Percentiles rank a stretch among this genome's conserved stretches.
Conservation (phyloP, 2,329 filamentous ascomycete genomes). For the Paraphaeosphaeria sporulosa region DNA sequence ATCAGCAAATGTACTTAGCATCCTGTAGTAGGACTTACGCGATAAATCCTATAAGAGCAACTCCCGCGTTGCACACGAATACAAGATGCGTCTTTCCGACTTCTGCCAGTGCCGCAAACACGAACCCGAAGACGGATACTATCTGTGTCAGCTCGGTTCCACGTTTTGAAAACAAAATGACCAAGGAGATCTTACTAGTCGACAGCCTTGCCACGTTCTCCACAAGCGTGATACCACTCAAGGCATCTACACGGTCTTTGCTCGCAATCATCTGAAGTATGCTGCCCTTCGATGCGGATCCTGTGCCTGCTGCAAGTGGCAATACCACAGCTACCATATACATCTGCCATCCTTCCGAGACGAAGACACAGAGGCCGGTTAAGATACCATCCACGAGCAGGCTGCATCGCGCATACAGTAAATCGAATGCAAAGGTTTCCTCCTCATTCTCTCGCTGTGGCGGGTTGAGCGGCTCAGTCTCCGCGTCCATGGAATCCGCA, state of each 20-base stretch:
- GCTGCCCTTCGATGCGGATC: slow-evolving; percentile 74
- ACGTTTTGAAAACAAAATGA: background rate
- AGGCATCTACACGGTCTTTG: slow-evolving; percentile 68
- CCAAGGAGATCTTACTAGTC: slow-evolving; percentile 51
- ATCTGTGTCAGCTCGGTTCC: background rate
- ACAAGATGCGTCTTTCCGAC: slow-evolving; percentile 67
- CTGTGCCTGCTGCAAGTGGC: slow-evolving; percentile 73
- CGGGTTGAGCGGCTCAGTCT: slow-evolving; percentile 56
- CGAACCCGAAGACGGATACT: slow-evolving; percentile 70
- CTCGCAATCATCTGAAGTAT: slow-evolving; percentile 74
- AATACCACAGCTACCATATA: slow-evolving; percentile 71
- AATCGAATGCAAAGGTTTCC: slow-evolving; percentile 67
- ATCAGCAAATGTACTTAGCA: background rate
- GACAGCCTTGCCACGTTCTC: slow-evolving; percentile 72
- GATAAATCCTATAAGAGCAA: slow-evolving; percentile 8
- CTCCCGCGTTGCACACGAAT: slow-evolving; percentile 70
- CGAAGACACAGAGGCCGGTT: slow-evolving; percentile 69
- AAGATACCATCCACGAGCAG: slow-evolving; percentile 70
- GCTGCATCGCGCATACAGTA: slow-evolving; percentile 72
- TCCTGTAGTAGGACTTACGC: background rate
- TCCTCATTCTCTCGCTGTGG: slow-evolving; percentile 47
- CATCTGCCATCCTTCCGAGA: slow-evolving; percentile 71
- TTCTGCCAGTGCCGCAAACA: slow-evolving; percentile 70
- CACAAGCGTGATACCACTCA: slow-evolving; percentile 73
- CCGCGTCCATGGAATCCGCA: slow-evolving; percentile 60